phyloP scores from a whole-genome alignment of 768 basidiomycete genomes.

The Calocybe gangraenosa region DNA sequence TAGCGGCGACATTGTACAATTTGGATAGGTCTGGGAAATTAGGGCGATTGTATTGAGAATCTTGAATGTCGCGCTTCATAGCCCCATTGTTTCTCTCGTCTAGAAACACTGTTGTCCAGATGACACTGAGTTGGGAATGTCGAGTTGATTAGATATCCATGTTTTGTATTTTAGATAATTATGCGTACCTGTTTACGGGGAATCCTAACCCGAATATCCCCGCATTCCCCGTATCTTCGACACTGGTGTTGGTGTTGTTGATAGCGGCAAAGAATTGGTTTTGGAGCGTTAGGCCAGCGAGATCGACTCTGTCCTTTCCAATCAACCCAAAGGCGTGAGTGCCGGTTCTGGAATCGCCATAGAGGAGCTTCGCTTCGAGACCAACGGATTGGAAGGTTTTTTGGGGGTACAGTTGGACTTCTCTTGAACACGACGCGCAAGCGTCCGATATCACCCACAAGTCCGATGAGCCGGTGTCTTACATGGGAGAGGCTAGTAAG shows the following conservation, averaged over 20 bases:
- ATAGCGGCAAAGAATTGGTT: constrained; percentile 65
- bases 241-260: constrained; percentile 62
- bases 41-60: constrained; percentile 19
- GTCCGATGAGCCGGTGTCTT: constrained; percentile 78
- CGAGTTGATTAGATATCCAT: background rate
- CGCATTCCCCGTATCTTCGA: constrained; percentile 49
- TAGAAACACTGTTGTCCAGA: constrained; percentile 39
- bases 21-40: constrained; percentile 26
- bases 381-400: constrained; percentile 42
- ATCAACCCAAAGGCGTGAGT: constrained; percentile 65
- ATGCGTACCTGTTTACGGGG: constrained; percentile 57
- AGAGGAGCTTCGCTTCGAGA: constrained; percentile 46
- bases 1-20: constrained; percentile 8
- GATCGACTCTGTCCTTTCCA: constrained; percentile 50
- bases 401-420: constrained; percentile 47
- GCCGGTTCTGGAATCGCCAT: constrained; percentile 70
- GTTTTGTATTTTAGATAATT: background rate
- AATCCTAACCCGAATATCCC: constrained; percentile 79
- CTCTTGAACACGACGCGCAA: constrained; percentile 38
- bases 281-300: constrained; percentile 47
- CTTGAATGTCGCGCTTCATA: constrained; percentile 2
- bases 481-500: background rate
- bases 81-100: constrained; percentile 8
- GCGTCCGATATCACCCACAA: constrained; percentile 66
- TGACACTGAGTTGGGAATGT: constrained; percentile 27